Percentiles rank a stretch among this genome's conserved stretches.
These are phyloP conservation scores for Paracoccidioides lutzii DNA, from an alignment of 2,329 filamentous ascomycete genomes.

Conservation along the genomic window DNA sequence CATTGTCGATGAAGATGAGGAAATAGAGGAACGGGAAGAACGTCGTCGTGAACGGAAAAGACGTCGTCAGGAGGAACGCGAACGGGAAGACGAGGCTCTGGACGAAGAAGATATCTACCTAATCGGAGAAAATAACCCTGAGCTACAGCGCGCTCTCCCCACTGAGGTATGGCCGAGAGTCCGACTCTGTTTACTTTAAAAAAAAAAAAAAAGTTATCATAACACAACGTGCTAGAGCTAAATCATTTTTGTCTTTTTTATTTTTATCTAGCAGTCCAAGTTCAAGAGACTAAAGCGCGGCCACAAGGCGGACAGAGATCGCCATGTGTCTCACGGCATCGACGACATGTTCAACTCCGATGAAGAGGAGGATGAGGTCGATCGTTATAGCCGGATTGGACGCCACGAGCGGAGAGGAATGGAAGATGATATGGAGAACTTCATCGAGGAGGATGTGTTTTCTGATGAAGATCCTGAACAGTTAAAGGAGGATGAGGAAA, in stretches of 20 bases:
- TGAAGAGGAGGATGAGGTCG: conserved; percentile 59
- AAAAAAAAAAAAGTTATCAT: not conserved
- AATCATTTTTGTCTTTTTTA: not conserved
- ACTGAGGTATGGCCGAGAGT: conserved; percentile 49
- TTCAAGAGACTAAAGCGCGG: conserved; percentile 96
- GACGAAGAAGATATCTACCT: conserved; percentile 95
- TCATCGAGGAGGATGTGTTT: conserved; percentile 92
- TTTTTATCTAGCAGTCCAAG: conserved; percentile 51
- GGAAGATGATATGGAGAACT: conserved; percentile 78
- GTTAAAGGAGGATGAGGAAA: conserved; percentile 74
- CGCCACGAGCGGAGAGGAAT: conserved; percentile 43
- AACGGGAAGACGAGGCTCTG: conserved; percentile 68
- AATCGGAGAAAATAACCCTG: conserved; percentile 70
- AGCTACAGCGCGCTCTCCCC: conserved; percentile 52
- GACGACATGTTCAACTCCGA: conserved; percentile 94
- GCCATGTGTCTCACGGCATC: conserved; percentile 55
- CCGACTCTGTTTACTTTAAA: not conserved
- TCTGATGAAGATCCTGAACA: conserved; percentile 68
- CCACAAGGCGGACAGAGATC: conserved; percentile 54
- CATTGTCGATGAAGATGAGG: conserved; percentile 85
- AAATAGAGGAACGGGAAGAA: conserved; percentile 54
- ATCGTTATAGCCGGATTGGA: conserved; percentile 34
- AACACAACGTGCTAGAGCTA: not conserved
- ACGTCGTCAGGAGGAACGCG: conserved; percentile 61
- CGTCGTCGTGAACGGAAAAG: conserved; percentile 58